Base-by-base conservation (phyloP, 192 early-diverging fungal species). In the Chytriomyces confervae region DNA sequence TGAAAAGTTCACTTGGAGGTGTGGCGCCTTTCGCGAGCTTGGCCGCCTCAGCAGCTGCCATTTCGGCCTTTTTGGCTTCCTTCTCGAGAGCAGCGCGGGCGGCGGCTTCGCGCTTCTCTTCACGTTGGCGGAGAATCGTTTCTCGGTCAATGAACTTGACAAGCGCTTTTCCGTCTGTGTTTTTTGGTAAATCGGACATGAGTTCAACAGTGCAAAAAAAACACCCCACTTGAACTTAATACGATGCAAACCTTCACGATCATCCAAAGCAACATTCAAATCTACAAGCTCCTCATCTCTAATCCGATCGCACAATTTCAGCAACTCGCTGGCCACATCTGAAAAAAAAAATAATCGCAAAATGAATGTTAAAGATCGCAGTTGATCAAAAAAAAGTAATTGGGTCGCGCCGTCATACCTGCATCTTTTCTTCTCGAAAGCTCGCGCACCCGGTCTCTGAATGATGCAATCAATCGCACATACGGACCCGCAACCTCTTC, bases 231-330 rank as follows among this genome's bases (percentile, higher is more conserved):
- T 36, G 24, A 50, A 68, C 69, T 78, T 11, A n/a, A 23, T 50
- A 50, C 20, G 62, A 27, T 18, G 13, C 53, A 13, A 48, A 81
- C 79, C 86, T 69, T 96, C 97, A 71, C 94, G 93, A 84, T 99
- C 97, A 78, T 97, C 97, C 70, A 99, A 85, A 1, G 91, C 87
- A 11, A 99, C 92, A 29, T 95, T 95, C n/a, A 97, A 83, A 53
- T 94, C 90, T 16, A 94, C 91, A 49, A 98, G 87, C 57, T 95
- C 93, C 20, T 89, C 86, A 84, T 99, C 96, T 64, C 97, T 93
- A 50, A 99, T 70, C 82, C 88, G 90, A 85, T 99, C 97, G 69
- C 92, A 93, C 11, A 96, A 83, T 18, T 81, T 78, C 68, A 99
- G 83, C 77, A 97, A 82, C 67, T 92, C 89, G 23, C 80, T 82